These are phyloP conservation scores for Helotiales sp. DNA, from an alignment of 2,329 filamentous ascomycete species.

Conservation along the genomic window DNA sequence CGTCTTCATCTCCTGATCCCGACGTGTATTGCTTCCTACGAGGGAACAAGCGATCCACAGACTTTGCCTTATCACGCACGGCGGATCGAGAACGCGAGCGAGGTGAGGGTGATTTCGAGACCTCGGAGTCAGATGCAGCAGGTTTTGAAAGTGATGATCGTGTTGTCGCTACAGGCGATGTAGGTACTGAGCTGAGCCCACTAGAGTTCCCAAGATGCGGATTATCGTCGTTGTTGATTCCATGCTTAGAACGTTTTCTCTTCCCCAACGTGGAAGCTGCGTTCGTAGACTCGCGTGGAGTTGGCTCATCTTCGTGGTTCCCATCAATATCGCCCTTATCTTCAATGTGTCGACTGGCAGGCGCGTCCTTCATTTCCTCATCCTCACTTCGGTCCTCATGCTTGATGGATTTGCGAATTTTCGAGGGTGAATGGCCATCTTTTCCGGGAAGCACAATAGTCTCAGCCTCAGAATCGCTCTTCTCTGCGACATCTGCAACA, in stretches of 20 bases:
- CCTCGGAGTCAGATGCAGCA: slow-evolving; percentile 57
- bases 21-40: slow-evolving; percentile 44
- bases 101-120: slow-evolving; percentile 34
- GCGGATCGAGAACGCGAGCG: slow-evolving; percentile 21
- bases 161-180: slow-evolving; percentile 45
- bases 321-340: not conserved
- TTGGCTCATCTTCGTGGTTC: slow-evolving; percentile 20
- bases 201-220: slow-evolving; percentile 43
- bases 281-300: slow-evolving; percentile 29
- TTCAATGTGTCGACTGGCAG: slow-evolving; percentile 14
- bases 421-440: slow-evolving; percentile 63
- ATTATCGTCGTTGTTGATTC: slow-evolving; percentile 24
- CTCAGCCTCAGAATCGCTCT: slow-evolving; percentile 70
- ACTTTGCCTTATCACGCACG: slow-evolving; percentile 38
- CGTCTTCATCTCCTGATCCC: slow-evolving; percentile 32
- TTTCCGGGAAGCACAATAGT: slow-evolving; percentile 69
- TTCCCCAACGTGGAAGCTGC: slow-evolving; percentile 41
- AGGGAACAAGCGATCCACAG: slow-evolving; percentile 33
- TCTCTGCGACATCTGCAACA: slow-evolving; percentile 34
- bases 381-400: slow-evolving; percentile 63
- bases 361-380: slow-evolving; percentile 40
- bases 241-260: slow-evolving; percentile 48
- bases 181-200: slow-evolving; percentile 58
- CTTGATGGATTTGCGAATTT: slow-evolving; percentile 60
- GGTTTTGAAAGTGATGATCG: slow-evolving; percentile 34